Percentiles rank a stretch among this genome's conserved stretches.
Conservation (phyloP, 2,329 filamentous ascomycete species). For the Colletotrichum phormii region DNA sequence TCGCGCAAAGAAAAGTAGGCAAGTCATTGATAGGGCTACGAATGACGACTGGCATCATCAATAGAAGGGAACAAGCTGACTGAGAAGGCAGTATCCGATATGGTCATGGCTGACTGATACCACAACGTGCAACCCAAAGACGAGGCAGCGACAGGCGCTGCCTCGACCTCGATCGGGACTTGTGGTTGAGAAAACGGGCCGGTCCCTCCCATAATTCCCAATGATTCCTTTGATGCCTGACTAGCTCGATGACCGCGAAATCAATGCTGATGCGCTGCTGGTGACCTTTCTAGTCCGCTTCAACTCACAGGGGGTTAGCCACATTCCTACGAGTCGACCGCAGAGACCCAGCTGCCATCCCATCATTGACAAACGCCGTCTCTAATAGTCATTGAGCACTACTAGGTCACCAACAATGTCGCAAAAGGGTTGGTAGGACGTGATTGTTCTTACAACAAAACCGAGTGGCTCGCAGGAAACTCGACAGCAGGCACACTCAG, state of each 20-base stretch:
- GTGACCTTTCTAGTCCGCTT: not conserved
- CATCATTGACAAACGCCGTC: not conserved
- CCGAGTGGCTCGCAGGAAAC: too few relatives aligned
- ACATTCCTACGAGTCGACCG: not conserved
- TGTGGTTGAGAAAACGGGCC: not conserved
- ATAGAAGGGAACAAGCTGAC: not conserved
- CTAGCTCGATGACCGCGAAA: not conserved
- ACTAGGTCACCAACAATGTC: not conserved
- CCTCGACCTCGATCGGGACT: not conserved
- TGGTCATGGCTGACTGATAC: not conserved
- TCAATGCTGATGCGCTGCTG: not conserved
- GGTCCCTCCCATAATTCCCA: not conserved
- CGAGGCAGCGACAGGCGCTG: not conserved
- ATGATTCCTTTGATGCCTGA: not conserved
- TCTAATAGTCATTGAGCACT: not conserved
- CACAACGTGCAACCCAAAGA: not conserved
- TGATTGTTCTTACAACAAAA: not conserved
- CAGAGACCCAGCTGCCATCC: not conserved
- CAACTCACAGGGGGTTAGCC: not conserved
- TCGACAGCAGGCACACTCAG: not conserved
- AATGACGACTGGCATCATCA: not conserved
- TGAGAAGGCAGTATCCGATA: not conserved
- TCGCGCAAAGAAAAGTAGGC: not conserved
- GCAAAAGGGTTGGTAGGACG: not conserved
- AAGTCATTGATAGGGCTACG: not conserved